These are phyloP conservation scores for Phellopilus nigrolimitatus DNA, from an alignment of 1,284 basidiomycete species.

Conservation along the genomic window DNA sequence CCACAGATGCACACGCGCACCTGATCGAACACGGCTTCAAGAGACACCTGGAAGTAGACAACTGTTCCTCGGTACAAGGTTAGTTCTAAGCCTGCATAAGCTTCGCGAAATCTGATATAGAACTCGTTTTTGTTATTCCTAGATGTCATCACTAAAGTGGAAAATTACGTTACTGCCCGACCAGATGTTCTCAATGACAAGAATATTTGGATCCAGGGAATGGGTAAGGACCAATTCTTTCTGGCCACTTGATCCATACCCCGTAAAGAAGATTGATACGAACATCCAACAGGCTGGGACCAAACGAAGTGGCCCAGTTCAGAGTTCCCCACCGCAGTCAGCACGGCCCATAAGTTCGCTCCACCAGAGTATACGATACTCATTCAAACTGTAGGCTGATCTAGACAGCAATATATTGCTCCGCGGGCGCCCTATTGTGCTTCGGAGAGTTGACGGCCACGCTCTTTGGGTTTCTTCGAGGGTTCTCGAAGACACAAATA, in stretches of 20 bases:
- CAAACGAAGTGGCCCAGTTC: conserved; percentile 73
- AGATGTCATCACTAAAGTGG: conserved; percentile 63
- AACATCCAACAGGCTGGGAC: conserved; percentile 55
- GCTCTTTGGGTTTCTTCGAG: conserved; percentile 74
- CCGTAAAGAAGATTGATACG: background rate
- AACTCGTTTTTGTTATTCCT: conserved; percentile 4
- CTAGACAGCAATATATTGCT: conserved; percentile 53
- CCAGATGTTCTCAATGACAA: conserved; percentile 50
- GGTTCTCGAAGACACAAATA: conserved; percentile 33
- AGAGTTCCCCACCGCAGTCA: conserved; percentile 75
- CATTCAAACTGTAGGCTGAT: conserved; percentile 41
- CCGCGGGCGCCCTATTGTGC: conserved; percentile 58
- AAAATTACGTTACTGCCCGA: conserved; percentile 54
- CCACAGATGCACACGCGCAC: conserved; percentile 81
- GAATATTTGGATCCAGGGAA: conserved; percentile 74
- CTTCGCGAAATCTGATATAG: background rate
- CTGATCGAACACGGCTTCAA: conserved; percentile 67
- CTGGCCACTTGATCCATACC: background rate
- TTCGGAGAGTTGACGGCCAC: conserved; percentile 77
- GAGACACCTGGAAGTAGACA: conserved; percentile 58
- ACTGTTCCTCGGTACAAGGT: conserved; percentile 59
- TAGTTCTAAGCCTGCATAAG: conserved; percentile 11
- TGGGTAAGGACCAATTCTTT: conserved; percentile 40
- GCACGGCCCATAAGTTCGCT: conserved; percentile 25
- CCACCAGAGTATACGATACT: background rate